Evolutionary conservation across 352 stramenopile species (phyloP), one percentile per base, ranked within the genome.

Genomic region (Phytophthora nicotianae): DNA sequence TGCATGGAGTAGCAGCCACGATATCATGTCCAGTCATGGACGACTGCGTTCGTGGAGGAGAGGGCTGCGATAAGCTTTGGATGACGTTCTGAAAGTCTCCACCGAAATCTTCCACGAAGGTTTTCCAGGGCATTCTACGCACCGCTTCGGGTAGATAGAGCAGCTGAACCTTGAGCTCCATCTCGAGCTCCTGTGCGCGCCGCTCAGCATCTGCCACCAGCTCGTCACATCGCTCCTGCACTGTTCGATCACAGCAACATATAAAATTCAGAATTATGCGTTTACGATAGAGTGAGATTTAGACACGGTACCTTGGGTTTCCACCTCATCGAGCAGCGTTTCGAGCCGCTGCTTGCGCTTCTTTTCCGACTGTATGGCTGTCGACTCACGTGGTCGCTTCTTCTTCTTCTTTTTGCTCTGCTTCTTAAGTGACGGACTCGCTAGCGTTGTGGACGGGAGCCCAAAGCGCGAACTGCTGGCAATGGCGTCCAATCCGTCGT

Each of bases 91-190:
- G 70, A 23, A 93, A 68, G 54, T 83, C 81, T 38, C 85, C 85
- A 35, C 77, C 80, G 65, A 88, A 92, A 61, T 92, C 81, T n/a
- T 85, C 77, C 38, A 83, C 86, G 59, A 93, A 91, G 37, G 77
- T 90, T 62, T 86, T 88, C 83, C 83, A 91, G 13, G 81, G 72
- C 83, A 93, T 91, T 55, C 77, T 70, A 21, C 81, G 83, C 62
- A 93, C 83, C 5, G 80, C 72, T 49, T 90, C 76, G 17, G 85
- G 85, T 14, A 93, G 57, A 29, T 75, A 89, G 55, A 92, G 74
- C 68, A 93, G 71, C 72, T 93, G 81, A 65, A 93, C 76, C 32
- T 90, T 89, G 27, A 93, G 73, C 56, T 91, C 83, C 74, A 89
- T 83, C 53, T 79, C 64, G 23, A 93, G 68, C 26, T 93, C 85